Base-by-base conservation (phyloP, 2,329 filamentous ascomycete species). In the Colletotrichum orbiculare region DNA sequence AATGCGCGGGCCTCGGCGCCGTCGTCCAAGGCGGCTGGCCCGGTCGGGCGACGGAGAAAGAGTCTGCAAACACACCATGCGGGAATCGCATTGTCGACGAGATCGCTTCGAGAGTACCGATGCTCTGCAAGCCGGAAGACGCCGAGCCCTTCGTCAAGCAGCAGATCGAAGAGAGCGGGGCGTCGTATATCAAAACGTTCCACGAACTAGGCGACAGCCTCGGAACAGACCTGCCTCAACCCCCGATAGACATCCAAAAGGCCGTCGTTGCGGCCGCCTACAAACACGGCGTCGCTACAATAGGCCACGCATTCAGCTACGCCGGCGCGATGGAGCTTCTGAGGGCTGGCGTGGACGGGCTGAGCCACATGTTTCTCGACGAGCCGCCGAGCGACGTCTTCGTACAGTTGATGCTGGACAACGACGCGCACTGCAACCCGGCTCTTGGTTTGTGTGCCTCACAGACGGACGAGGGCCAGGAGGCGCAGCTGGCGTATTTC, bases 1-100 rank as follows among this genome's bases (percentile, higher is more conserved):
- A 84, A 69, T 82, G 77, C 1, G 79, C 80, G 2, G 79, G 81
- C 10, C 76, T 79, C 67, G 77, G 80, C 0, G 83, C 83, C 6
- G 85, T 83, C 0, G 80, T 86, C 38, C 77, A 82, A 6, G 82
- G 80, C 42, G 83, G 83, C 3, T 86, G 83, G 83, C 83, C 84
- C 0, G 77, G 54, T 1, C 57, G 39, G 4, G 57, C 55, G n/a
- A 47, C 47, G 48, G 46, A 17, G 58, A 79, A 49, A 12, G 46
- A 50, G n/a, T 45, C 52, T 11, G 11, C 55, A 9, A 35, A 52
- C 11, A 42, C 25, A 13, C 46, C 55, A 8, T 59, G 55, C 15
- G 47, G 47, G 15, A 47, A 59, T n/a, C 55, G 52, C 4, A 34
- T 50, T 33, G 47, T 59, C 13, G 55, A 59, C 47, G 41, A 59